Percentiles rank a stretch among this genome's conserved stretches.
Evolutionary conservation across 495 filamentous ascomycete species (phyloP).

Genomic region (Margaritispora aquatica): DNA sequence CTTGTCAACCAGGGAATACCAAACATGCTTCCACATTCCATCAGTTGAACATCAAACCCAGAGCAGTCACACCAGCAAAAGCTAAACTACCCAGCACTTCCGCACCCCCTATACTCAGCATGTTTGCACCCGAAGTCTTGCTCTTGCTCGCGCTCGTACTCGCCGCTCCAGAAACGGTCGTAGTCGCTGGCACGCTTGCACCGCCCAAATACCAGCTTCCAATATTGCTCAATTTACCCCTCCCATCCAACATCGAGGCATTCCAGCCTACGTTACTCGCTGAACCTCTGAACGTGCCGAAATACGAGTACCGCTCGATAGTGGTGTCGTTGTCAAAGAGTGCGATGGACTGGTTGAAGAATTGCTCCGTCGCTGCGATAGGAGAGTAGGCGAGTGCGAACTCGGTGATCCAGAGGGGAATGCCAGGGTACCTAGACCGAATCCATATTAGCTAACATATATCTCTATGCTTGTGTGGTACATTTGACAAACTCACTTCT

Average conservation of each 20-base stretch:
- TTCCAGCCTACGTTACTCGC: conserved; percentile 65
- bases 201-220: conserved; percentile 65
- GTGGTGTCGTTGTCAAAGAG: conserved; percentile 42
- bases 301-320: conserved; percentile 56
- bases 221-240: conserved; percentile 60
- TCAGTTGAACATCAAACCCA: too few species aligned
- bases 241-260: conserved; percentile 53
- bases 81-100: too few species aligned
- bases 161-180: background rate
- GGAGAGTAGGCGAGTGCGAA: conserved; percentile 45
- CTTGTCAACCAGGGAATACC: too few species aligned
- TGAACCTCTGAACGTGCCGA: conserved; percentile 61
- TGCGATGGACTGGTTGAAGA: conserved; percentile 47
- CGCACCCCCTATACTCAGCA: too few species aligned
- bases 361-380: conserved; percentile 44
- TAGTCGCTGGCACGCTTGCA: background rate
- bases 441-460: background rate
- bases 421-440: background rate
- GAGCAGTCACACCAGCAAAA: too few species aligned
- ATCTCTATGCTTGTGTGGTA: background rate
- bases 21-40: too few species aligned
- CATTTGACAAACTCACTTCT: background rate
- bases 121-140: too few species aligned
- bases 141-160: background rate
- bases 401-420: conserved; percentile 62